phyloP scores from a whole-genome alignment of 176 grass and related monocot species.

The Musa troglodytarum region DNA sequence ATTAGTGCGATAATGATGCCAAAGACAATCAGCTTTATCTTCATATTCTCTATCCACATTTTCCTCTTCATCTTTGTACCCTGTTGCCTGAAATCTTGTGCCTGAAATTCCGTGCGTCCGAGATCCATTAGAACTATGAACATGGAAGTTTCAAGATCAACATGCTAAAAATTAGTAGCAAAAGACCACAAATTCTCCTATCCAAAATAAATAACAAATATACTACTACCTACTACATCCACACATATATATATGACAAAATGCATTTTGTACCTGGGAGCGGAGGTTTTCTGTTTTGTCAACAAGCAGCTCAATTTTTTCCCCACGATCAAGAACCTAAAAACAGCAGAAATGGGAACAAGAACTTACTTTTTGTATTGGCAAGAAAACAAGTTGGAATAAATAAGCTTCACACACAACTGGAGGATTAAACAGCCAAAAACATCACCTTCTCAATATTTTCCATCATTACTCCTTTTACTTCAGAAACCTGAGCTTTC shows the following conservation, averaged over 20 bases:
- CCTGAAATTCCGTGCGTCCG: neutral
- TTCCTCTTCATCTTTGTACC: constrained; percentile 13
- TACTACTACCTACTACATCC: neutral
- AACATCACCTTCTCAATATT: constrained; percentile 6
- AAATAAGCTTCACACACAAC: neutral
- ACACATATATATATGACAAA: too few species aligned
- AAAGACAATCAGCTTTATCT: constrained; percentile 8
- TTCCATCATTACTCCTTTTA: constrained; percentile 6
- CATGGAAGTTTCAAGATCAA: neutral
- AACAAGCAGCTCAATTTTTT: constrained; percentile 9
- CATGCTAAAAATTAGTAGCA: neutral
- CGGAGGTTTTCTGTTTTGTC: constrained; percentile 6
- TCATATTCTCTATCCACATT: constrained; percentile 10
- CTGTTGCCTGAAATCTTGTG: constrained; percentile 12
- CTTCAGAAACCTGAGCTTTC: constrained; percentile 11
- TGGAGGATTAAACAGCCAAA: neutral
- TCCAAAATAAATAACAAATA: neutral
- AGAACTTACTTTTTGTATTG: neutral
- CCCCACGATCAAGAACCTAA: constrained; percentile 12
- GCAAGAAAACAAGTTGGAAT: neutral
- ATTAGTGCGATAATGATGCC: neutral
- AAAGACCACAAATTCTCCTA: neutral
- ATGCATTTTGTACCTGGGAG: constrained; percentile 1
- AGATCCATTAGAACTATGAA: neutral
- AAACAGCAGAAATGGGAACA: neutral